Percentiles rank a stretch among this genome's conserved stretches.
Conservation (phyloP, 768 basidiomycete species). For the Auricularia sp. region DNA sequence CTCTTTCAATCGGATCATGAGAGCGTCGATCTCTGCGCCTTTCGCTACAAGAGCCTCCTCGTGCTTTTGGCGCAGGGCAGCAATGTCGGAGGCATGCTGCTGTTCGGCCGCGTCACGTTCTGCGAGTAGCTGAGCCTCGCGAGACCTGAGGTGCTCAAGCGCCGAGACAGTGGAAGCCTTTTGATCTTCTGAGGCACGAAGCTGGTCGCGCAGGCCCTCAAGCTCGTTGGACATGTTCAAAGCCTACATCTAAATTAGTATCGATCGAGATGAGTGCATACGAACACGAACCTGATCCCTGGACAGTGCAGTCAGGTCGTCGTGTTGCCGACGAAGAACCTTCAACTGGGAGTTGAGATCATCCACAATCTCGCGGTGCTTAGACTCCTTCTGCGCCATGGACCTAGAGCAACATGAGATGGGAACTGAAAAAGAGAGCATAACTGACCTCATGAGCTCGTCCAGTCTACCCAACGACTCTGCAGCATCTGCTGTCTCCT, state of each 20-base stretch:
- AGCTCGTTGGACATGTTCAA: conserved; percentile 84
- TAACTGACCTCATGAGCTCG: conserved; percentile 79
- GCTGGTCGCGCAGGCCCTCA: conserved; percentile 45
- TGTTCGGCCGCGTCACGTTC: conserved; percentile 16
- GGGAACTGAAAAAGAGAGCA: conserved; percentile 4
- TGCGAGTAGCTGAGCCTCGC: conserved; percentile 34
- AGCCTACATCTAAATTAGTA: conserved; percentile 33
- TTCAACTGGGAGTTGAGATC: conserved; percentile 54
- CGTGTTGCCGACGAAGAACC: conserved; percentile 56
- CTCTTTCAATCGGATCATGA: conserved; percentile 36
- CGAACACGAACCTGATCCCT: conserved; percentile 61
- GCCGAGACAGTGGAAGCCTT: conserved; percentile 41
- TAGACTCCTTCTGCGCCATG: conserved; percentile 94
- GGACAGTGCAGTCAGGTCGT: conserved; percentile 70
- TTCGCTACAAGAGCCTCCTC: conserved; percentile 33
- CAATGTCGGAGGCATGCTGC: conserved; percentile 30
- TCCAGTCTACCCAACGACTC: conserved; percentile 74
- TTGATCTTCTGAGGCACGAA: conserved; percentile 17
- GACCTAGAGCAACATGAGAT: conserved; percentile 41
- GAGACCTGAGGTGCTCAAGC: conserved; percentile 46
- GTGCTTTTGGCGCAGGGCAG: conserved; percentile 36
- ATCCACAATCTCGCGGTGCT: conserved; percentile 74
- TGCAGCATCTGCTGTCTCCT: conserved; percentile 39
- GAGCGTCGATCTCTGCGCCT: conserved; percentile 30
- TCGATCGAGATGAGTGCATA: neutral